Evolutionary conservation across 768 basidiomycete species (phyloP).

Genomic region (Mycena floridula): DNA sequence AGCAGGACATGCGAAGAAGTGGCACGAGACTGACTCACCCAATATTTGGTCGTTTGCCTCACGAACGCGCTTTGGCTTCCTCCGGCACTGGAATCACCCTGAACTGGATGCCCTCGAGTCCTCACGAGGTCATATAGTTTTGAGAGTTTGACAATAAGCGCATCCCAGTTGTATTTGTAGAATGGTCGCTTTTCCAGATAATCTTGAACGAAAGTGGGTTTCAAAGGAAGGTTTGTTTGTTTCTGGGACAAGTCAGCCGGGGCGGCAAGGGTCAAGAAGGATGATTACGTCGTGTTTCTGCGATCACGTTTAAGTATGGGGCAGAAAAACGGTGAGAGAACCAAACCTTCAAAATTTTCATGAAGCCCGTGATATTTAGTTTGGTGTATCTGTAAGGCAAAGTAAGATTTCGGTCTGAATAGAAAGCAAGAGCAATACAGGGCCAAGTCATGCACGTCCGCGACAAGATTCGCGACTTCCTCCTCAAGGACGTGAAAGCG

Average conservation of each 20-base stretch:
- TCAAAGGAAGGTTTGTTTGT: conserved; percentile 80
- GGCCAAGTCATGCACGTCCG: conserved; percentile 87
- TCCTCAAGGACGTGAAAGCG: conserved; percentile 86
- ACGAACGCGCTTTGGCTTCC: conserved; percentile 96
- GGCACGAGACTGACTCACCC: conserved; percentile 52
- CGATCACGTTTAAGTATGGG: conserved; percentile 4
- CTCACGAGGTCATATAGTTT: conserved; percentile 92
- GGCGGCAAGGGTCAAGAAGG: conserved; percentile 6
- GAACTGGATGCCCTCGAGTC: conserved; percentile 89
- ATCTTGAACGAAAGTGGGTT: conserved; percentile 82
- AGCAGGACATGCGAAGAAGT: not conserved
- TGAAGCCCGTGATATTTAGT: conserved; percentile 96
- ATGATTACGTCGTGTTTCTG: conserved; percentile 87
- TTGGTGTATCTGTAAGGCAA: no score
- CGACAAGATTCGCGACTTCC: conserved; percentile 91
- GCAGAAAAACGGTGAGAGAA: not conserved
- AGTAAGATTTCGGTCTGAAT: no score
- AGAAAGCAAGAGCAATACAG: no score
- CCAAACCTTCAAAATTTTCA: conserved; percentile 91
- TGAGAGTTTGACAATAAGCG: conserved; percentile 92
- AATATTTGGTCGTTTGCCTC: conserved; percentile 98
- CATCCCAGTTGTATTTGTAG: conserved; percentile 96
- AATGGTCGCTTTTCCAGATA: conserved; percentile 94
- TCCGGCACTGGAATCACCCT: conserved; percentile 91
- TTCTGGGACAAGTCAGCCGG: conserved; percentile 48